Evolutionary conservation across 1,284 basidiomycete genomes (phyloP).

Genomic region (Paramarasmius palmivorus): DNA sequence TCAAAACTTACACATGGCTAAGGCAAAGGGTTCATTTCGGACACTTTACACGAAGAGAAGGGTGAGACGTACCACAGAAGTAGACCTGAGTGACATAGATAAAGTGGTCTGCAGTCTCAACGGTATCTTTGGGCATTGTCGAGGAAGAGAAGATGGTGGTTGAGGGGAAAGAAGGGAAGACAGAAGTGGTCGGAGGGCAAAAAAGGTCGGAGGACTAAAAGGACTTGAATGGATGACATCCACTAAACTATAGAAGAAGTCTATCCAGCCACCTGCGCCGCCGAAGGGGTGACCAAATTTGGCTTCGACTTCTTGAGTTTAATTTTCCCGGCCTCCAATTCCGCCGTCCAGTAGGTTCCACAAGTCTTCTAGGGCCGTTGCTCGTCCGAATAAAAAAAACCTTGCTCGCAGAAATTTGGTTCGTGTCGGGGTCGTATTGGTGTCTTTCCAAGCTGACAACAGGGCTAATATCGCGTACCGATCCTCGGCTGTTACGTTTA

Average conservation of each 20-base stretch:
- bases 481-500: background rate
- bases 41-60: constrained; percentile 19
- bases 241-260: constrained; percentile 41
- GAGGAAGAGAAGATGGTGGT: constrained; percentile 29
- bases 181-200: background rate
- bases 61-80: constrained; percentile 69
- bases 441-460: too few relatives aligned
- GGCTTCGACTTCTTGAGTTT: too few relatives aligned
- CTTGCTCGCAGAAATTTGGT: too few relatives aligned
- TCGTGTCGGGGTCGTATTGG: too few relatives aligned
- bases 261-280: background rate
- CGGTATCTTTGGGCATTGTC: constrained; percentile 28
- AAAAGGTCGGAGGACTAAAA: too few relatives aligned
- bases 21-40: constrained; percentile 18
- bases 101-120: constrained; percentile 44
- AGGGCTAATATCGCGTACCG: too few relatives aligned
- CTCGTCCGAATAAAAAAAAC: too few relatives aligned
- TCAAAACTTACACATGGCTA: constrained; percentile 70
- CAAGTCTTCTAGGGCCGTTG: too few relatives aligned
- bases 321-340: too few relatives aligned
- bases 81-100: constrained; percentile 71
- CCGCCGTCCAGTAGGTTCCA: too few relatives aligned
- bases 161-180: constrained; percentile 34
- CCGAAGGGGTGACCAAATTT: background rate
- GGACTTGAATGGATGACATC: constrained; percentile 33